A percentile compares a stretch with the other conserved stretches of the same genome.
Conservation (phyloP, 305 asterid genomes). For the Salvia sclarea region DNA sequence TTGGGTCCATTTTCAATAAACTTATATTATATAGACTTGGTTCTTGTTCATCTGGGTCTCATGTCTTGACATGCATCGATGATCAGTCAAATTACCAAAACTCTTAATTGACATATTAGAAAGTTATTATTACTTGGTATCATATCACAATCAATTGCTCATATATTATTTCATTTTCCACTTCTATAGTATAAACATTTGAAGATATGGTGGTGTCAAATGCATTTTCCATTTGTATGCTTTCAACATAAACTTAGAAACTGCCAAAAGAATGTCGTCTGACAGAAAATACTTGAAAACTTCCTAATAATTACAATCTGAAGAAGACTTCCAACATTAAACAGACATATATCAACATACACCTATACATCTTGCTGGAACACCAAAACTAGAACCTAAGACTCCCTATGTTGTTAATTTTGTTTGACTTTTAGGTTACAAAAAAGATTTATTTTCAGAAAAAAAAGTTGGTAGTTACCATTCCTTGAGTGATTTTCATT, state of each 20-base stretch:
- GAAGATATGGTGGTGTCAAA: slow-evolving; percentile 3
- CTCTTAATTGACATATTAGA: not conserved
- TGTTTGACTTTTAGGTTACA: not conserved
- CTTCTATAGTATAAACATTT: slow-evolving; percentile 7
- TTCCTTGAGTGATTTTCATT: slow-evolving; percentile 1
- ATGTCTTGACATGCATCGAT: slow-evolving; percentile 21
- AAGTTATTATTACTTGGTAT: slow-evolving; percentile 14
- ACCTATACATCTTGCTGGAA: not conserved
- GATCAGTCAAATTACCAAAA: not conserved
- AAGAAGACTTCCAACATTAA: not conserved
- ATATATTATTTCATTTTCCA: not conserved
- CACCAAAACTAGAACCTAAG: not conserved
- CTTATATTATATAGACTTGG: not conserved
- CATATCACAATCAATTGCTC: slow-evolving; percentile 20
- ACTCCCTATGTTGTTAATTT: not conserved
- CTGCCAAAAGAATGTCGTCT: not conserved
- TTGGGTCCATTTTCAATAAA: slow-evolving; percentile 8
- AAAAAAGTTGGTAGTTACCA: slow-evolving; percentile 6
- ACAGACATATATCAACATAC: too few species aligned
- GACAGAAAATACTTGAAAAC: not conserved
- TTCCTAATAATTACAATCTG: slow-evolving; percentile 1
- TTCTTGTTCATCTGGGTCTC: not conserved
- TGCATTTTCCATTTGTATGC: slow-evolving; percentile 3
- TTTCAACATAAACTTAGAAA: not conserved
- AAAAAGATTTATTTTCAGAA: slow-evolving; percentile 11